These are phyloP conservation scores for Leccinum griseonigrum DNA, from an alignment of 1,284 basidiomycete genomes.

Conservation along the genomic window DNA sequence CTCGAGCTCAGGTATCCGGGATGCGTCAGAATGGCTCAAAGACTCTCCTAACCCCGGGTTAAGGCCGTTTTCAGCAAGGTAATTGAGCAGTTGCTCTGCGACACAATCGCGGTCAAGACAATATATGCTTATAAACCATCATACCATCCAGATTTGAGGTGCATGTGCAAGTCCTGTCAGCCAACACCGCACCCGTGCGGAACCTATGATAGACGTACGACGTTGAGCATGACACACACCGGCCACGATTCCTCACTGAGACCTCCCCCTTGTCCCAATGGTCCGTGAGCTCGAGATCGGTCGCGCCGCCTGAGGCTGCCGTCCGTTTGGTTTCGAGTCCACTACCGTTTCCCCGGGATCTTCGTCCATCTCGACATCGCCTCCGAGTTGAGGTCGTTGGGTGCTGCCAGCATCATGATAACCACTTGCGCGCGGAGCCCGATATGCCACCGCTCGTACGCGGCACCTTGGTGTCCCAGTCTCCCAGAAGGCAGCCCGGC, in stretches of 20 bases:
- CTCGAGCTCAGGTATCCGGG: constrained; percentile 70
- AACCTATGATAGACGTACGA: constrained; percentile 40
- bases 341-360: constrained; percentile 35
- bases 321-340: constrained; percentile 51
- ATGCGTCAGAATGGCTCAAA: constrained; percentile 42
- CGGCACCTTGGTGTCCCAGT: constrained; percentile 70
- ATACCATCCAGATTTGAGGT: not conserved
- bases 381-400: constrained; percentile 1
- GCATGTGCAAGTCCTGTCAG: no score
- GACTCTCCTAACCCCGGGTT: constrained; percentile 64
- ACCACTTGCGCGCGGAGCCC: constrained; percentile 33
- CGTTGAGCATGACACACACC: constrained; percentile 69
- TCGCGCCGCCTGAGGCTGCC: constrained; percentile 32
- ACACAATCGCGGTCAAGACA: no score
- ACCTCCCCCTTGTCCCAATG: constrained; percentile 80
- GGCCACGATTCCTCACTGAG: constrained; percentile 61
- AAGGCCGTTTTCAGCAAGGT: constrained; percentile 88
- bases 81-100: constrained; percentile 38
- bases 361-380: constrained; percentile 49
- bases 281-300: constrained; percentile 80
- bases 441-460: constrained; percentile 66
- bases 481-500: constrained; percentile 64
- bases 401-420: not conserved
- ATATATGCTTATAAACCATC: no score
- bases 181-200: no score